Evolutionary conservation across 495 filamentous ascomycete genomes (phyloP).

Genomic region (Aspergillus asperescens): DNA sequence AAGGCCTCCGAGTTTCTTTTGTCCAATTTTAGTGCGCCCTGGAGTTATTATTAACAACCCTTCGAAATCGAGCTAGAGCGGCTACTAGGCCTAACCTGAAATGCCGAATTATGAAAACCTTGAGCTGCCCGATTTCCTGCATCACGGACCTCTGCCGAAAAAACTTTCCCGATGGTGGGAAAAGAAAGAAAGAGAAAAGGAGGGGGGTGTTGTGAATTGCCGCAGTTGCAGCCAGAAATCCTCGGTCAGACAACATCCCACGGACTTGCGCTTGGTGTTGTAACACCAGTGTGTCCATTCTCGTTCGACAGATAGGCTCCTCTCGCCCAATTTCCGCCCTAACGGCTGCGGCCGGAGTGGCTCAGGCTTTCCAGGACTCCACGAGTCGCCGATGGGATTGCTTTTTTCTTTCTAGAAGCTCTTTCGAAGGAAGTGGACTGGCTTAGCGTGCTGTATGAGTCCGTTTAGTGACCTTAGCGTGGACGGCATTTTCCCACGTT

Average conservation of each 20-base stretch:
- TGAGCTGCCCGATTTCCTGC: conserved; percentile 14
- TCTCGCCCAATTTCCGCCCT: conserved; percentile 4
- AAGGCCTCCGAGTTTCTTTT: conserved; percentile 5
- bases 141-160: conserved; percentile 24
- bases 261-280: conserved; percentile 10
- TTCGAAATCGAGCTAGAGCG: not conserved
- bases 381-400: conserved; percentile 5
- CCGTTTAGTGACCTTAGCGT: conserved; percentile 28
- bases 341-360: conserved; percentile 6
- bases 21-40: not conserved
- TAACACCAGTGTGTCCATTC: conserved; percentile 7
- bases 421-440: conserved; percentile 24
- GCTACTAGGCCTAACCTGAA: not conserved
- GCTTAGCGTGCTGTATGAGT: conserved; percentile 28
- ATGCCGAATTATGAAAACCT: conserved; percentile 8
- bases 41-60: not conserved
- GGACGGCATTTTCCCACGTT: conserved; percentile 7
- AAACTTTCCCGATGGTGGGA: not conserved
- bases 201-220: not conserved
- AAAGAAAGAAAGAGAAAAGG: not conserved
- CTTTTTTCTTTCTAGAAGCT: conserved; percentile 37
- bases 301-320: not conserved
- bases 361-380: conserved; percentile 25
- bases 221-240: conserved; percentile 2
- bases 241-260: conserved; percentile 9